phyloP scores from a whole-genome alignment of 2,329 filamentous ascomycete genomes.

The Hypocrella siamensis region DNA sequence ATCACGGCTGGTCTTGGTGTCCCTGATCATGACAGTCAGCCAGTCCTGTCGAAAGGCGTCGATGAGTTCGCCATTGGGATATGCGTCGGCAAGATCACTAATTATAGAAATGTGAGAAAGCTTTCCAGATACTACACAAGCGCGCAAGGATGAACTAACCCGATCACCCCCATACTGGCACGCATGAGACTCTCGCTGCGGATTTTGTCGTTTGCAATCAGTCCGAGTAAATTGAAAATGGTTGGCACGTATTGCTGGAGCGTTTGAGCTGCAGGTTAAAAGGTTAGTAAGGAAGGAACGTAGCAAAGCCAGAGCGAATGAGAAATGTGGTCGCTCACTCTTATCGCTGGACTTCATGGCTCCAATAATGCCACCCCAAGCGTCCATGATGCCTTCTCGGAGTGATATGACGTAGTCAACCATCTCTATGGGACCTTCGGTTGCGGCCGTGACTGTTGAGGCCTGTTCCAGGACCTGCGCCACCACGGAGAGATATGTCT shows the following conservation, averaged over 20 bases:
- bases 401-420: constrained; percentile 91
- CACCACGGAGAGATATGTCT: constrained; percentile 83
- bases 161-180: constrained; percentile 93
- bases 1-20: constrained; percentile 79
- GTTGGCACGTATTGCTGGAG: constrained; percentile 66
- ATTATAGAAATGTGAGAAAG: constrained; percentile 5
- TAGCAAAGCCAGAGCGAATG: no score
- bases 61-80: constrained; percentile 76
- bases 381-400: constrained; percentile 96
- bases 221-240: constrained; percentile 76
- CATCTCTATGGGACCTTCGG: constrained; percentile 85
- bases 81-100: constrained; percentile 87
- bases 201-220: constrained; percentile 68
- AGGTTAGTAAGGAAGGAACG: constrained; percentile 17
- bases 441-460: constrained; percentile 60
- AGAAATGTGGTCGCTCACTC: constrained; percentile 46
- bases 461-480: constrained; percentile 91
- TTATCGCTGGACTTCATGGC: constrained; percentile 77
- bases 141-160: constrained; percentile 39
- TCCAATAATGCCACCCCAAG: constrained; percentile 92
- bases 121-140: not conserved
- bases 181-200: constrained; percentile 84
- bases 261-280: constrained; percentile 37
- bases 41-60: constrained; percentile 81
- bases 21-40: constrained; percentile 79